Evolutionary conservation across 306 rosid species (phyloP).

Genomic region (Begonia fuchsioides): DNA sequence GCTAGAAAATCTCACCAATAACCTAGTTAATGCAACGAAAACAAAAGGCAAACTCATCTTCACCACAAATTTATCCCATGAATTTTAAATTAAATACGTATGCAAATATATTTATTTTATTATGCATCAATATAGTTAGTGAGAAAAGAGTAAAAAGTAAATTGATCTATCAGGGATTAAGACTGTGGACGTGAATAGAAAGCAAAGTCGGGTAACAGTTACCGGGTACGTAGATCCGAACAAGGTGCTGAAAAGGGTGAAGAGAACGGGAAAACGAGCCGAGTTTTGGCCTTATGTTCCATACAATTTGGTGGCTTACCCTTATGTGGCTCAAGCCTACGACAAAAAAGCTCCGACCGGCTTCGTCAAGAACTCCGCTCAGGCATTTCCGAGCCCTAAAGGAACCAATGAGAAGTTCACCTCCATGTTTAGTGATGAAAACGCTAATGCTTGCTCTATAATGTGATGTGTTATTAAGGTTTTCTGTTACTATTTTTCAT

Average conservation of each 20-base stretch:
- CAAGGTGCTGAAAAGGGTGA: constrained; percentile 65
- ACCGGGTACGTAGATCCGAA: constrained; percentile 67
- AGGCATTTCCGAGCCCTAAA: constrained; percentile 36
- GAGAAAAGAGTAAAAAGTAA: too few species aligned
- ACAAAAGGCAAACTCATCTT: too few species aligned
- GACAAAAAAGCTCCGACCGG: constrained; percentile 91
- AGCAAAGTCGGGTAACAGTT: constrained; percentile 62
- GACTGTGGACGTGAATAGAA: constrained; percentile 55
- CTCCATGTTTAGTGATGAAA: constrained; percentile 72
- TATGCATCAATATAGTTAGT: not conserved
- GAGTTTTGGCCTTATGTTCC: constrained; percentile 93
- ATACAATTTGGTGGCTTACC: constrained; percentile 75
- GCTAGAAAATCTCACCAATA: too few species aligned
- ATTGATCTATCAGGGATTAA: constrained; percentile 33
- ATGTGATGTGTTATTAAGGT: too few species aligned
- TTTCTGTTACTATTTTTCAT: too few species aligned
- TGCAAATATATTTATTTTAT: not conserved
- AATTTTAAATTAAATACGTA: not conserved
- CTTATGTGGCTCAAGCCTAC: constrained; percentile 66
- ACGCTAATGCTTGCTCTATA: constrained; percentile 69
- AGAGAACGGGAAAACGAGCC: constrained; percentile 76
- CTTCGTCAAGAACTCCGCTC: constrained; percentile 43
- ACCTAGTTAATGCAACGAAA: too few species aligned
- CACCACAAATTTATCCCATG: not conserved
- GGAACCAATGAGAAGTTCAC: constrained; percentile 47